Evolutionary conservation across 2,329 filamentous ascomycete species (phyloP).

Genomic region (Pezicula neosporulosa): DNA sequence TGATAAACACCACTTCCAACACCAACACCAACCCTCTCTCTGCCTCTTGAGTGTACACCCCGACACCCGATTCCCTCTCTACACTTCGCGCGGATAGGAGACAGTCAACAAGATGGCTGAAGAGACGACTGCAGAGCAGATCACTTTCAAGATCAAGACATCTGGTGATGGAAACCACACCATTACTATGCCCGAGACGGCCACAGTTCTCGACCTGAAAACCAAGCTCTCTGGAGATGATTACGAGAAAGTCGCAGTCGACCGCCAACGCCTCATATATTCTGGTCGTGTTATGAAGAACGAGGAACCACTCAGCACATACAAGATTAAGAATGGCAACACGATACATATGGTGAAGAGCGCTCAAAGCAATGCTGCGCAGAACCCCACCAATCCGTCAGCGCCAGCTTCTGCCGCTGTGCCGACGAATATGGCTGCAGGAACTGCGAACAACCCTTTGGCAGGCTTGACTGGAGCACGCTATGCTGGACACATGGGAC

Average conservation of each 20-base stretch:
- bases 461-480: constrained; percentile 88
- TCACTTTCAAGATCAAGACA: constrained; percentile 98
- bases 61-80: background rate
- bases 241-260: constrained; percentile 80
- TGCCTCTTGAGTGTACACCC: background rate
- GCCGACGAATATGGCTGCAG: constrained; percentile 75
- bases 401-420: constrained; percentile 55
- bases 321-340: constrained; percentile 95
- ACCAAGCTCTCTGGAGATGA: constrained; percentile 77
- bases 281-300: constrained; percentile 97
- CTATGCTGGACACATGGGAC: constrained; percentile 86
- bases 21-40: background rate
- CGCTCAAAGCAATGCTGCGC: constrained; percentile 65
- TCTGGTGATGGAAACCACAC: constrained; percentile 84
- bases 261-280: constrained; percentile 94
- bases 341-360: constrained; percentile 97
- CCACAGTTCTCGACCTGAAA: constrained; percentile 84
- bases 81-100: background rate
- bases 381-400: constrained; percentile 43
- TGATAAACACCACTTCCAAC: background rate
- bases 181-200: constrained; percentile 74
- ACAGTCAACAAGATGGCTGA: constrained; percentile 37
- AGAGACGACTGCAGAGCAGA: constrained; percentile 55
- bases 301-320: constrained; percentile 75
- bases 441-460: constrained; percentile 82